Conservation (phyloP, 257 asterid genomes). For the Echium plantagineum region DNA sequence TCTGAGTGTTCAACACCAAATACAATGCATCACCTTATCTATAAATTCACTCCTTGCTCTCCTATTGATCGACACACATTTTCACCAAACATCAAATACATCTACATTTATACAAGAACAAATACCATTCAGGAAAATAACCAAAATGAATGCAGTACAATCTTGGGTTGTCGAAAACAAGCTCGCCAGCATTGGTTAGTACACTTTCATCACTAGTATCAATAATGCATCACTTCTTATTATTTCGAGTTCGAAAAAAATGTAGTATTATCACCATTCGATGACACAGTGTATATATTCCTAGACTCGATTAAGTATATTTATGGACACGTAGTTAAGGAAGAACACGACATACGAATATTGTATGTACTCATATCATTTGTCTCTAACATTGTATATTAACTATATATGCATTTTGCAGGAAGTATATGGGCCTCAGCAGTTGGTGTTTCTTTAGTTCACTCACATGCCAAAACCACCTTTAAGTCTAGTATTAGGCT, state of each 20-base stretch:
- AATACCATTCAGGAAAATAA: background rate
- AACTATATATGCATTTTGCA: conserved; percentile 4
- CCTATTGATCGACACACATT: background rate
- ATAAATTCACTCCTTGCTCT: conserved; percentile 7
- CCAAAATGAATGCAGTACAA: conserved; percentile 43
- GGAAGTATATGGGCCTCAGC: conserved; percentile 71
- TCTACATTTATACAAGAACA: background rate
- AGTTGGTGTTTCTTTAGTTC: conserved; percentile 50
- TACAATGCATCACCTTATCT: background rate
- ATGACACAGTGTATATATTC: no score
- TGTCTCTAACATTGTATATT: background rate
- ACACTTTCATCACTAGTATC: background rate
- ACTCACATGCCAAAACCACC: conserved; percentile 36
- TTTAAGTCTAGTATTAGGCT: conserved; percentile 63
- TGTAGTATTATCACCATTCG: no score
- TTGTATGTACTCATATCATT: background rate
- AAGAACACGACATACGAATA: no score
- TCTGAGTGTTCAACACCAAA: conserved; percentile 3
- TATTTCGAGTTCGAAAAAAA: no score
- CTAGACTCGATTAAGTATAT: no score
- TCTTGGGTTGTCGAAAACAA: conserved; percentile 69
- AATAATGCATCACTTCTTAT: no score
- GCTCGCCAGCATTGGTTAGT: conserved; percentile 60
- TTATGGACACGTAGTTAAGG: no score
- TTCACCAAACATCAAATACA: background rate